Evolutionary conservation across 805 yeast species (phyloP).

Genomic region (Debaryomyces castellii): DNA sequence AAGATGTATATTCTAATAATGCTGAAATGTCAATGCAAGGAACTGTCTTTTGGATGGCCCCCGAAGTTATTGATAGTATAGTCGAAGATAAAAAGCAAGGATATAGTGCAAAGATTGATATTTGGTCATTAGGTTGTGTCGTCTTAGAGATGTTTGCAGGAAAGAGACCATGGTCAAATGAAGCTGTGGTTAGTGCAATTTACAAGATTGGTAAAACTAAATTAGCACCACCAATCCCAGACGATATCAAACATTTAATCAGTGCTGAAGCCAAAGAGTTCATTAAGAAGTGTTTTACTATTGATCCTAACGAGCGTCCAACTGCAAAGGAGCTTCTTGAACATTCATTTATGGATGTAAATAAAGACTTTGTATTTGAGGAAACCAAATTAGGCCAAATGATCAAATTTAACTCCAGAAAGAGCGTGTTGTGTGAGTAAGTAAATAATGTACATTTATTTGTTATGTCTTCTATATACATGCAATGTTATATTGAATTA

Average conservation of each 20-base stretch:
- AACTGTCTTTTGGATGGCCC: slow-evolving; percentile 99
- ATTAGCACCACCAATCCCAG: slow-evolving; percentile 94
- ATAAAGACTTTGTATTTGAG: slow-evolving; percentile 46
- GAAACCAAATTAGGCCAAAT: slow-evolving; percentile 55
- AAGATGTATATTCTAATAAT: slow-evolving; percentile 82
- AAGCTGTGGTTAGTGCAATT: slow-evolving; percentile 93
- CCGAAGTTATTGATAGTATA: slow-evolving; percentile 90
- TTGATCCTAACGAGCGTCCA: slow-evolving; percentile 82
- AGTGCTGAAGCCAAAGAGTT: slow-evolving; percentile 68
- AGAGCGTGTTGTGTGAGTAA: slow-evolving; percentile 6
- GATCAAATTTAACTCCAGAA: slow-evolving; percentile 39
- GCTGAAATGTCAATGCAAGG: slow-evolving; percentile 99
- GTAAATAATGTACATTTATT: slow-evolving; percentile 1
- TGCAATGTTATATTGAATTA: background rate
- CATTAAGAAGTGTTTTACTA: slow-evolving; percentile 68
- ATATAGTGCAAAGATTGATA: slow-evolving; percentile 95
- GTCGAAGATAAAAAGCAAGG: slow-evolving; percentile 77
- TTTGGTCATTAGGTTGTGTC: slow-evolving; percentile 98
- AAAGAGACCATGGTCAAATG: slow-evolving; percentile 94
- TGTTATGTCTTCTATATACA: slow-evolving; percentile 6
- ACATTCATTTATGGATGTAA: slow-evolving; percentile 51
- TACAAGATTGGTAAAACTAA: slow-evolving; percentile 82
- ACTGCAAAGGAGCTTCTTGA: slow-evolving; percentile 68
- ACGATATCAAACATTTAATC: slow-evolving; percentile 69
- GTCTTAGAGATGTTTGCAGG: slow-evolving; percentile 98